phyloP scores from a whole-genome alignment of 1,139 yeast species.

The Blastobotrys apis region DNA sequence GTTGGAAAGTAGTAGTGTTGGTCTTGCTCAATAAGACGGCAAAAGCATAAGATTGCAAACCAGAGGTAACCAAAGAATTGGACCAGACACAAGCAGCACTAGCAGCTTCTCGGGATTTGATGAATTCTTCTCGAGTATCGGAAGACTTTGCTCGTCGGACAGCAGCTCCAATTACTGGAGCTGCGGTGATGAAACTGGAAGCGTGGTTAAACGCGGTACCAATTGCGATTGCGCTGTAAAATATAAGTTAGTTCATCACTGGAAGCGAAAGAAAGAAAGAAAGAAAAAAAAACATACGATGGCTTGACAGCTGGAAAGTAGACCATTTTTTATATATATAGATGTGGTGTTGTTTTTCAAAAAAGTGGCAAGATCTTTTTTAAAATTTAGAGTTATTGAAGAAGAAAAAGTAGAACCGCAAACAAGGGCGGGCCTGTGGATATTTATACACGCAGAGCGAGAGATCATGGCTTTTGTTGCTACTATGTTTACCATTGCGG shows the following conservation, averaged over 20 bases:
- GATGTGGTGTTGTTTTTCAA: neutral
- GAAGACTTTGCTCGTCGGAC: conserved; percentile 36
- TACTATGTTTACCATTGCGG: no score
- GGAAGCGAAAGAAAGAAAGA: no score
- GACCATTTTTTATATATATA: neutral
- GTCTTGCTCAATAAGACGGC: conserved; percentile 39
- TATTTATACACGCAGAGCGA: no score
- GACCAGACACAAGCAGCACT: conserved; percentile 37
- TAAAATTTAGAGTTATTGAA: neutral
- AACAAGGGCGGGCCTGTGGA: neutral
- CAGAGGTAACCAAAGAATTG: conserved; percentile 36
- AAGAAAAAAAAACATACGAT: conserved; percentile 7
- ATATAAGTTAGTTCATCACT: neutral
- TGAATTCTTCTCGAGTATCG: conserved; percentile 35
- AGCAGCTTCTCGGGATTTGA: conserved; percentile 38
- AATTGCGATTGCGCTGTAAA: conserved; percentile 36
- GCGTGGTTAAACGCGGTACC: conserved; percentile 41
- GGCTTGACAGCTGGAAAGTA: conserved; percentile 11
- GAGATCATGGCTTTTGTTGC: no score
- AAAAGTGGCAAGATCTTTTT: neutral
- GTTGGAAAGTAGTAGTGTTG: conserved; percentile 38
- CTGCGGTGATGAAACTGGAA: conserved; percentile 35
- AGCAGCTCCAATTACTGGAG: conserved; percentile 41
- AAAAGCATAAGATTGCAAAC: conserved; percentile 41
- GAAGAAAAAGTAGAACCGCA: neutral